Base-by-base conservation (phyloP, 768 basidiomycete genomes). In the Lactarius tabidus region DNA sequence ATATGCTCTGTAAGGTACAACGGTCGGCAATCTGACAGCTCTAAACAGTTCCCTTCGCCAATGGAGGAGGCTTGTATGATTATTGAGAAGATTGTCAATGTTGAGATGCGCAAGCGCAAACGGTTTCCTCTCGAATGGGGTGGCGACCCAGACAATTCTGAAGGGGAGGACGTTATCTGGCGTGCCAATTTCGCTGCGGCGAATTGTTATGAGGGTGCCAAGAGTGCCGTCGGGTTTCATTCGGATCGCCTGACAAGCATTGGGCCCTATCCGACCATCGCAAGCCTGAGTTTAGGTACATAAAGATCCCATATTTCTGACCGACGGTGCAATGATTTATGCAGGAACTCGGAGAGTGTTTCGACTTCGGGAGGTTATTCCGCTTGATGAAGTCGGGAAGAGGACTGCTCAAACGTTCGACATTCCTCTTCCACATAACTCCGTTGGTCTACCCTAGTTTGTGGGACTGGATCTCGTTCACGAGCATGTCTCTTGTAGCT, bases 181-280 rank as follows among this genome's bases (percentile, higher is more conserved):
- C 79, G 84, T 60, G 92, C 91, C 1, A 93, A 93, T 69, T 91
- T 93, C 28, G 91, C 91, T 3, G 91, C 91, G 1, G 85, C 91
- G 3, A 93, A 93, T 70, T 88, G 91, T 69, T 93, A 93, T 66
- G 84, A 87, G 72, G 91, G 91, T n/a, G 81, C 82, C 41, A 87
- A 88, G 71, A 91, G 92, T 74, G 85, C 85, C 57, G 91, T 93
- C 3, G 91, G 92, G 0, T 87, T 83, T 71, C 92, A 93, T 72
- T 87, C 91, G 5, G 91, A 93, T 73, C 88, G 89, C 60, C 74
- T 91, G 61, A 91, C 91, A 0, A 88, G 89, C 75, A 78, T 93
- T 8, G 92, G 91, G 12, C 91, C 91, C 17, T 91, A 87, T 74
- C 86, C 90, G 6, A 93, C 91, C 0, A 93, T 93, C 69, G 91